Base-by-base conservation (phyloP, 129 eudicot genomes). In the Mikania micrantha region DNA sequence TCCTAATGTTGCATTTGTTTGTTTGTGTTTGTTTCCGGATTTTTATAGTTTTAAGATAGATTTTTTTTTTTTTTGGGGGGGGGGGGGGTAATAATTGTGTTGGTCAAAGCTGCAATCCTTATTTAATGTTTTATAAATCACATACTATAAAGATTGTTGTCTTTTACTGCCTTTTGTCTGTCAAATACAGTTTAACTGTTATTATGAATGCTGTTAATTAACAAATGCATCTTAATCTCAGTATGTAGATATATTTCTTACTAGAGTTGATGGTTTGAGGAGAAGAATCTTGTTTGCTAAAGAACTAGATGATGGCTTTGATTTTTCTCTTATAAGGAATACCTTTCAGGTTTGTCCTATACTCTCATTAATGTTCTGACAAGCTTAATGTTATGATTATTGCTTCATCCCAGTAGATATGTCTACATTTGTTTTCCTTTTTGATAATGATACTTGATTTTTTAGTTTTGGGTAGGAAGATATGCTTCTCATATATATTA, bases 251-350 rank as follows among this genome's bases (percentile, higher is more conserved):
- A 57, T 93, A 72, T 93, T 82, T 78, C 88, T 93, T 57, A 89
- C 96, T 0, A 85, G 99, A 80, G 84, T 89, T 67, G 96, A 93
- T 86, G 99, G 95, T 48, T 68, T 89, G 70, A 83, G 99, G 75
- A 78, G 99, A 77, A 89, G 88, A 71, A 61, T 89, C 31, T 67
- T 77, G 56, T 41, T 45, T 71, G 85, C 88, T 60, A 82, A 49
- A 47, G 79, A 80, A 57, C 72, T 74, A 75, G 88, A 74, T 64
- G 83, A 69, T 48, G 71, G 62, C 29, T 60, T 82, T 45, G 85
- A 89, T 31, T 82, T 78, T 76, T 54, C 79, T 13, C 50, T 84
- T 54, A 82, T 93, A 67, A 73, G 95, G 53, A 84, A 89, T 36
- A 87, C 85, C 56, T 93, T 93, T 83, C 86, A 93, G 98, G 98